Evolutionary conservation across 2,329 filamentous ascomycete species (phyloP), one percentile per base, ranked within the genome.

Genomic region (Pyrenochaeta sp.): DNA sequence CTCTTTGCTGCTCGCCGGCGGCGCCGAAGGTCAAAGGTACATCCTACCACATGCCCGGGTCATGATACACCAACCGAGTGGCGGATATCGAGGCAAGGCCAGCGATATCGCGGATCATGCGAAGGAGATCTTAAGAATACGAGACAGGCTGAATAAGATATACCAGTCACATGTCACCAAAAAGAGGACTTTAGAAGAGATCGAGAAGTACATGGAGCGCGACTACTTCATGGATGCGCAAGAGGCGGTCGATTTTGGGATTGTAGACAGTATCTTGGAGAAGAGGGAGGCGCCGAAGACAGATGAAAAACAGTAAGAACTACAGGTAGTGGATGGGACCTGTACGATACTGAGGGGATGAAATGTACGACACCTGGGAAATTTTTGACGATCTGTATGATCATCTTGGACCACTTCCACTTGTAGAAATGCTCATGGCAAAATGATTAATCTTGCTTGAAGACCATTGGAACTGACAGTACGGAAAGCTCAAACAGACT

Each of bases 1-100:
- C 5, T 92, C 90, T 1, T 82, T 99, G 20, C 82, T 99, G 1
- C 85, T 99, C 0, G 90, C 90, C 42, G 95, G 94, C 41, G 95
- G 96, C 17, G 86, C 91, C 53, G 83, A 90, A 1, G 92, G 92
- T 14, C 92, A 95, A 76, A 83, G 95, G 32, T 97, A 88, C 75
- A 92, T 91, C 49, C 83, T 99, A 30, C 93, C 93, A n/a, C 93
- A 99, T 75, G 91, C 89, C 65, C 90, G 91, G 47, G 90, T 99
- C 71, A 99, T 99, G 95, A 88, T 99, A 49, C 95, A 99, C 78
- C 95, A 99, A 75, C 95, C 96, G 0, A 87, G 90, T 2, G 94
- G 94, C 41, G 87, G 87, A 2, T 89, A 88, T 67, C 81, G 80
- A 37, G 87, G 87, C 11, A 86, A 89, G 61, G 87, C 87, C 27